phyloP scores from a whole-genome alignment of 768 basidiomycete genomes.

The Daedaleopsis nitida region DNA sequence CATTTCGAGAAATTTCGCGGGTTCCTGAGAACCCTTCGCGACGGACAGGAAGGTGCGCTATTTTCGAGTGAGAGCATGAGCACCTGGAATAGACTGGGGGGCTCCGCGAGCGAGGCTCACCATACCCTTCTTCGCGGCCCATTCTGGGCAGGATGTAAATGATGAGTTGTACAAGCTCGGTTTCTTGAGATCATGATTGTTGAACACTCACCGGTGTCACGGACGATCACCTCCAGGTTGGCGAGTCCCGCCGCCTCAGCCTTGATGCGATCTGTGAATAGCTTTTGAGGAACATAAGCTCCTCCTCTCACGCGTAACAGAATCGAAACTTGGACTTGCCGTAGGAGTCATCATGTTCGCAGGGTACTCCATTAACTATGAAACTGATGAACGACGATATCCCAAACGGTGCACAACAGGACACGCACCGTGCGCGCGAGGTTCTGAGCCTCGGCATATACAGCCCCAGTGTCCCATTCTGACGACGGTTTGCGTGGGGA shows the following conservation, averaged over 20 bases:
- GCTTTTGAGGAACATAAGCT: conserved; percentile 39
- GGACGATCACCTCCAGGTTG: conserved; percentile 69
- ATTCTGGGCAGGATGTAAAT: conserved; percentile 43
- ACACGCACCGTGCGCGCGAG: conserved; percentile 68
- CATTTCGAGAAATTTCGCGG: conserved; percentile 89
- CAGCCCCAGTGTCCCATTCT: conserved; percentile 73
- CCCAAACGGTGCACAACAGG: background rate
- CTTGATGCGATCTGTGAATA: conserved; percentile 73
- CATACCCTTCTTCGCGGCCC: conserved; percentile 87
- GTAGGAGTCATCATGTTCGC: conserved; percentile 88
- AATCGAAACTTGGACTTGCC: conserved; percentile 34
- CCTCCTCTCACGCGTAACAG: background rate
- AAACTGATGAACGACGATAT: too few relatives aligned
- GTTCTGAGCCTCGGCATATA: conserved; percentile 80
- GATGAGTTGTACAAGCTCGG: too few relatives aligned
- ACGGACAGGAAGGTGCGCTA: conserved; percentile 88
- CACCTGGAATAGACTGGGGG: background rate
- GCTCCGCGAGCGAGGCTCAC: conserved; percentile 35
- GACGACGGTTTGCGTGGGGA: conserved; percentile 44
- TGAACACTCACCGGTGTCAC: conserved; percentile 62
- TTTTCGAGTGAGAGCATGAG: background rate
- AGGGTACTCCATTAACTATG: conserved; percentile 50
- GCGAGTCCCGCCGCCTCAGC: conserved; percentile 64
- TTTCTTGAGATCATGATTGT: too few relatives aligned
- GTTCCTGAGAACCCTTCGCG: conserved; percentile 78